These are phyloP conservation scores for Saccharomyces hybrid DNA, from an alignment of 1,139 yeast genomes.

Conservation along the genomic window DNA sequence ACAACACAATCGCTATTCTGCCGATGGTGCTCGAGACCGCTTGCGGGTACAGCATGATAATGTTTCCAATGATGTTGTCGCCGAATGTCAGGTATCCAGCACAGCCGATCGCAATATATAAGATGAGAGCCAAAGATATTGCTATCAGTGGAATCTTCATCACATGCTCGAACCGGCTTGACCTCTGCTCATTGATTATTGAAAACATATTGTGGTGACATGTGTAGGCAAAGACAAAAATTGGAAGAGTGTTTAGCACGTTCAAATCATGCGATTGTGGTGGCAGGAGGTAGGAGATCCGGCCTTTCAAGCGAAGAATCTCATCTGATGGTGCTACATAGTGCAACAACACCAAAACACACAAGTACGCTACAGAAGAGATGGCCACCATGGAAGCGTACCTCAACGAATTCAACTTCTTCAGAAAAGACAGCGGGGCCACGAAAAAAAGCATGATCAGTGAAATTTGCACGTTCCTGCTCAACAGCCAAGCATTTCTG, in stretches of 20 bases:
- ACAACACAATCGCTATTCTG: conserved; percentile 58
- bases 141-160: conserved; percentile 50
- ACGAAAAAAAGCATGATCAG: conserved; percentile 50
- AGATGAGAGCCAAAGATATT: conserved; percentile 48
- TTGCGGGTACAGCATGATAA: conserved; percentile 62
- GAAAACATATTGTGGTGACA: conserved; percentile 80
- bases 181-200: conserved; percentile 55
- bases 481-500: conserved; percentile 30
- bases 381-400: conserved; percentile 65
- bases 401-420: conserved; percentile 58
- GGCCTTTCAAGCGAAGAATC: conserved; percentile 30
- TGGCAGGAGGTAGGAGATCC: conserved; percentile 35
- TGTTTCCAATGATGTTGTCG: conserved; percentile 54
- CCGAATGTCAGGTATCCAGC: conserved; percentile 71
- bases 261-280: conserved; percentile 24
- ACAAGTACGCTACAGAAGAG: conserved; percentile 58
- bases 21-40: conserved; percentile 58
- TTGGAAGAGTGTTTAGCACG: conserved; percentile 50
- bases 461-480: conserved; percentile 60
- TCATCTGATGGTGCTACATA: conserved; percentile 38
- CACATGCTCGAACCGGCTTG: conserved; percentile 47
- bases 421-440: conserved; percentile 55
- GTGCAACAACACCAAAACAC: conserved; percentile 54
- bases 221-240: conserved; percentile 72
- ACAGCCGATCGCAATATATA: conserved; percentile 57